Base-by-base conservation (phyloP, 306 rosid genomes). In the Rosa multiflora region DNA sequence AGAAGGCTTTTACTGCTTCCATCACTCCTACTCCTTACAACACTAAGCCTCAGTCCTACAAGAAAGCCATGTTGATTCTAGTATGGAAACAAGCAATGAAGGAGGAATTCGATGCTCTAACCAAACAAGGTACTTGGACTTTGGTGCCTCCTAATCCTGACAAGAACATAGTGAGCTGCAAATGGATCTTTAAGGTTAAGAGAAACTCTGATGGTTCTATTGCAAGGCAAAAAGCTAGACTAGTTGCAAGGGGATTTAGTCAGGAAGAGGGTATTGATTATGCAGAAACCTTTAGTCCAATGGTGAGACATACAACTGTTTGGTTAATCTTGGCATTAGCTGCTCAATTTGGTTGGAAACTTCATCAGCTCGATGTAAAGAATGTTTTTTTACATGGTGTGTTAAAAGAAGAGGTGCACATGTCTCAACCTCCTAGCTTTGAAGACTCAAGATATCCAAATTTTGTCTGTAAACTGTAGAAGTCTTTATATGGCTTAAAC, bases 1-100 rank as follows among this genome's bases (percentile, higher is more conserved):
- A 1, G 6, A 35, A 32, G 0, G 3, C 32, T 12, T 64, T 64
- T 11, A 1, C 10, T 32, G 8, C 6, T 8, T 5, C 4, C 6
- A 40, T 6, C 3, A 0, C 14, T 0, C 1, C 5, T 23, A 0
- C 4, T 8, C 2, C 2, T 21, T 21, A 0, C 35, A 32, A 10
- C 8, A 5, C 1, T 8, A 2, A 46, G 11, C 40, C 39, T 3
- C 12, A 3, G 0, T 1, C 6, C 10, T 63, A 15, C 6, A 63
- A 32, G 26, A 14, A 29, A 5, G 69, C 42, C 5, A 0, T 32
- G 5, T 3, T 0, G 5, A 0, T 13, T 4, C 10, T 0, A 8
- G 35, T 1, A 0, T 61, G 18, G 39, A 12, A 21, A 7, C 2
- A 88, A 0, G 88, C 86, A 0, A 59, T 23, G 66, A 0, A n/a